Evolutionary conservation across 2,329 filamentous ascomycete genomes (phyloP).

Genomic region (Akanthomyces lecanii): DNA sequence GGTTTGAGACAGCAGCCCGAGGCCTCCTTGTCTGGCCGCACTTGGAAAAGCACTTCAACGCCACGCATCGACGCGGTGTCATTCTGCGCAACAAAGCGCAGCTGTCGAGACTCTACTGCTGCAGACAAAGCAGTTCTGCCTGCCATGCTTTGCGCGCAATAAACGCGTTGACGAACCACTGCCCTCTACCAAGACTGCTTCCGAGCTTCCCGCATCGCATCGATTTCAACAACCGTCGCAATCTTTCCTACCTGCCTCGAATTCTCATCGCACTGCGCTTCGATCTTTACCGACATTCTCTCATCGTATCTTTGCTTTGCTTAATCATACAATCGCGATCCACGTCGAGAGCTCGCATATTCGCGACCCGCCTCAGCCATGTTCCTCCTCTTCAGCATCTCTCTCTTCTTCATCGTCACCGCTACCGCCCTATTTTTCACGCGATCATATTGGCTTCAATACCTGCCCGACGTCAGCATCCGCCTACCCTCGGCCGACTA

Average conservation of each 20-base stretch:
- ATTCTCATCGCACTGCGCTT: not conserved
- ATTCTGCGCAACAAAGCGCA: not conserved
- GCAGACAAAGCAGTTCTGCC: not conserved
- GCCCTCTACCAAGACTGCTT: not conserved
- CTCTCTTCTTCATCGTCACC: slow-evolving; percentile 64
- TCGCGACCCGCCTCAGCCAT: slow-evolving; percentile 43
- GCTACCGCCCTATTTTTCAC: slow-evolving; percentile 78
- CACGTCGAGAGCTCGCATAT: not conserved
- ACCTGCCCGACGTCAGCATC: slow-evolving; percentile 52
- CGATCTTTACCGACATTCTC: not conserved
- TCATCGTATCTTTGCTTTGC: not conserved
- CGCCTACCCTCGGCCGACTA: slow-evolving; percentile 52
- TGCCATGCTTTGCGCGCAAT: not conserved
- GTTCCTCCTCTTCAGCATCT: slow-evolving; percentile 79
- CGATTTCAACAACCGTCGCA: not conserved
- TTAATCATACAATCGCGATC: not conserved
- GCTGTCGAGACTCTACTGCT: not conserved
- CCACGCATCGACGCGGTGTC: slow-evolving; percentile 3
- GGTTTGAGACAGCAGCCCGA: slow-evolving; percentile 1
- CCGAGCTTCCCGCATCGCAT: slow-evolving; percentile 8
- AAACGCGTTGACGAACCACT: not conserved
- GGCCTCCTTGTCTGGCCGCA: not conserved
- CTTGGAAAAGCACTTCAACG: not conserved
- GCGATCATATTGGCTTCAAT: slow-evolving; percentile 69
- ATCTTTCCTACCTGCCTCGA: not conserved